These are phyloP conservation scores for Alternaria angustiovoidea DNA, from an alignment of 2,329 filamentous ascomycete species.

Conservation along the genomic window DNA sequence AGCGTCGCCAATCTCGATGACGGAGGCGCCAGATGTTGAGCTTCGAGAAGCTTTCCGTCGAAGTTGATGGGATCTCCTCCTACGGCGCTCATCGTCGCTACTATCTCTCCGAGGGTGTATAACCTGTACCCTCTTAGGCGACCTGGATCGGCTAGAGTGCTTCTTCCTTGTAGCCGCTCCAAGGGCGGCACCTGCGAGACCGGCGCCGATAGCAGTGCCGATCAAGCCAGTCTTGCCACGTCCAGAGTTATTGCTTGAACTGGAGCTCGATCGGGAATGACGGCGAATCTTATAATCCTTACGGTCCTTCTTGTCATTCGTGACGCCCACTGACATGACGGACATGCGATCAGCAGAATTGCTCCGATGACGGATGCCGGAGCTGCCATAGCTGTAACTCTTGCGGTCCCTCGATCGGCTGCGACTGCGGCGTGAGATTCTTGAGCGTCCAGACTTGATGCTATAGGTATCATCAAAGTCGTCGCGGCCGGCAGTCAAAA, in stretches of 20 bases:
- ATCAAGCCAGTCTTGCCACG: slow-evolving; percentile 47
- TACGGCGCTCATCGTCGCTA: slow-evolving; percentile 40
- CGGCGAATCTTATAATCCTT: slow-evolving; percentile 48
- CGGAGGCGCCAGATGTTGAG: slow-evolving; percentile 60
- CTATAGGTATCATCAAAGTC: slow-evolving; percentile 69
- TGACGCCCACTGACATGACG: slow-evolving; percentile 45
- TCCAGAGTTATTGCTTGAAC: slow-evolving; percentile 52
- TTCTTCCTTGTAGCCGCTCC: slow-evolving; percentile 40
- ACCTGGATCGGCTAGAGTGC: slow-evolving; percentile 46
- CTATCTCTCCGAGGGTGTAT: slow-evolving; percentile 39
- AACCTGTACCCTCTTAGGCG: slow-evolving; percentile 43
- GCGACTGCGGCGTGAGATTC: slow-evolving; percentile 41
- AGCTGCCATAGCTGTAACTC: slow-evolving; percentile 56
- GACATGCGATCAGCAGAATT: slow-evolving; percentile 47
- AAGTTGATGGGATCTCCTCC: slow-evolving; percentile 35
- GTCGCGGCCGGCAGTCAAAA: slow-evolving; percentile 59
- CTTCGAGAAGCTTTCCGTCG: slow-evolving; percentile 46
- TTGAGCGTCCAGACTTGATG: slow-evolving; percentile 61
- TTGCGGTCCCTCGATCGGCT: slow-evolving; percentile 52
- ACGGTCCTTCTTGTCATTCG: slow-evolving; percentile 46
- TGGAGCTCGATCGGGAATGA: slow-evolving; percentile 47
- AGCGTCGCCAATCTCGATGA: slow-evolving; percentile 71
- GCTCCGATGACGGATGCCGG: slow-evolving; percentile 51
- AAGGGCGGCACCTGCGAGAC: slow-evolving; percentile 52
- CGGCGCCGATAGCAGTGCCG: slow-evolving; percentile 51